Evolutionary conservation across 2,329 filamentous ascomycete species (phyloP).

Genomic region (Fusarium cicatricum): DNA sequence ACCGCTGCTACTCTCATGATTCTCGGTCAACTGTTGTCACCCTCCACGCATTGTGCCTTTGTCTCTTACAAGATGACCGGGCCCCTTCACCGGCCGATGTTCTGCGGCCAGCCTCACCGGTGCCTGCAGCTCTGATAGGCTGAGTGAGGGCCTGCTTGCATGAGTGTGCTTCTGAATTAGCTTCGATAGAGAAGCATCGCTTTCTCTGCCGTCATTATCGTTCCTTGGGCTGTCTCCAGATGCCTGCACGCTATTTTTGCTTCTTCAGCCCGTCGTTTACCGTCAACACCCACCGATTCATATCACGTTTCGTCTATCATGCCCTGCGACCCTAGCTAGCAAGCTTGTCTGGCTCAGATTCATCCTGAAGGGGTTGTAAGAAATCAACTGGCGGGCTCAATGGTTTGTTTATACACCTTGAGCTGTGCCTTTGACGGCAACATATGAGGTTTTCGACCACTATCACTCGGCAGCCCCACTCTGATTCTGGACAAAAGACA

Average conservation of each 20-base stretch:
- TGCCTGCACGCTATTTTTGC: constrained; percentile 17
- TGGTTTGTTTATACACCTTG: background rate
- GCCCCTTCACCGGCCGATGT: constrained; percentile 17
- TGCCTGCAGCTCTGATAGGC: constrained; percentile 30
- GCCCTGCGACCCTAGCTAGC: background rate
- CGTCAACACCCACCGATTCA: background rate
- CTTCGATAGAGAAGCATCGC: background rate
- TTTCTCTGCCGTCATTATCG: constrained; percentile 16
- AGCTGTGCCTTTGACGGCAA: background rate
- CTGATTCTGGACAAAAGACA: background rate
- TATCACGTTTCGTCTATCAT: background rate
- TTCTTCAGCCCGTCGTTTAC: constrained; percentile 1
- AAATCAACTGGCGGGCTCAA: background rate
- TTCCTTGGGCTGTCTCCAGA: background rate
- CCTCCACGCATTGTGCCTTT: background rate
- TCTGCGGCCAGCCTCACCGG: constrained; percentile 32
- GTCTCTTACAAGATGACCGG: constrained; percentile 3
- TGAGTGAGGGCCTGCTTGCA: constrained; percentile 10
- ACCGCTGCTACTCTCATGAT: constrained; percentile 1
- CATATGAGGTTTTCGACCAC: background rate
- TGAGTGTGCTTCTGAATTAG: constrained; percentile 5
- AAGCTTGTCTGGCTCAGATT: constrained; percentile 2
- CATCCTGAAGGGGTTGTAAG: too few species aligned
- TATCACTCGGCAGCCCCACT: background rate
- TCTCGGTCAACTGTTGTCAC: background rate